Percentiles rank a stretch among this genome's conserved stretches.
Conservation (phyloP, 2,329 filamentous ascomycete species). For the Trichoderma aggressivum region DNA sequence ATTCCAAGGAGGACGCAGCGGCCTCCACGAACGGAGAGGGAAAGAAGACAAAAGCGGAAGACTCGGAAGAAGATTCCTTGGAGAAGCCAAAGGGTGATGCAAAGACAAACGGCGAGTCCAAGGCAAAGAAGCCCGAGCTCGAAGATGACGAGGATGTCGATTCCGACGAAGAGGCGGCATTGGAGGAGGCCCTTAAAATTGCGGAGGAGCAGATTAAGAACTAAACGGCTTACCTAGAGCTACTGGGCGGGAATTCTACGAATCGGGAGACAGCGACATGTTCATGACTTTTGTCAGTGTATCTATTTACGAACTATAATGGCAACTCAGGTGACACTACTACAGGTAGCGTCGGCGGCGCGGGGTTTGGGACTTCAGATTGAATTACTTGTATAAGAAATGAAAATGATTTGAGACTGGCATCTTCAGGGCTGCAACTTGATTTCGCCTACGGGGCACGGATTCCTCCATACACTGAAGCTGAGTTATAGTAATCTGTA, state of each 20-base stretch:
- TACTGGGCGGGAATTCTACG: background rate
- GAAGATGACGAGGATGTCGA: slow-evolving; percentile 30
- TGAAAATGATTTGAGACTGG: background rate
- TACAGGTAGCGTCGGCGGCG: background rate
- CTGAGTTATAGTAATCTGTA: background rate
- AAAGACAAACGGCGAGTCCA: slow-evolving; percentile 17
- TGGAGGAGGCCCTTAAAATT: slow-evolving; percentile 35
- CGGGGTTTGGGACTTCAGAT: slow-evolving; percentile 1
- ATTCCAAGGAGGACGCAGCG: slow-evolving; percentile 25
- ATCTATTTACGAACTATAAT: background rate
- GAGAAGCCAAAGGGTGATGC: background rate
- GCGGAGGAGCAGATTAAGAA: slow-evolving; percentile 27
- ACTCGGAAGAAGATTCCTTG: background rate
- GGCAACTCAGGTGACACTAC: background rate
- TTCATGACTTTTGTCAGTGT: background rate
- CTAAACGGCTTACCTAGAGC: background rate
- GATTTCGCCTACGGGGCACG: background rate
- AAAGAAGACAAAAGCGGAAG: slow-evolving; percentile 6
- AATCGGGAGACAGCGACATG: background rate
- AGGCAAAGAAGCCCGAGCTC: background rate
- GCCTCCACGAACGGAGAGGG: slow-evolving; percentile 22
- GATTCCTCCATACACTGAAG: background rate
- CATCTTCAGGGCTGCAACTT: background rate
- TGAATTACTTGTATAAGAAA: slow-evolving; percentile 4
- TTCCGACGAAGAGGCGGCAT: slow-evolving; percentile 37